These are phyloP conservation scores for Lactifluus echinatus DNA, from an alignment of 768 basidiomycete species.

Conservation along the genomic window DNA sequence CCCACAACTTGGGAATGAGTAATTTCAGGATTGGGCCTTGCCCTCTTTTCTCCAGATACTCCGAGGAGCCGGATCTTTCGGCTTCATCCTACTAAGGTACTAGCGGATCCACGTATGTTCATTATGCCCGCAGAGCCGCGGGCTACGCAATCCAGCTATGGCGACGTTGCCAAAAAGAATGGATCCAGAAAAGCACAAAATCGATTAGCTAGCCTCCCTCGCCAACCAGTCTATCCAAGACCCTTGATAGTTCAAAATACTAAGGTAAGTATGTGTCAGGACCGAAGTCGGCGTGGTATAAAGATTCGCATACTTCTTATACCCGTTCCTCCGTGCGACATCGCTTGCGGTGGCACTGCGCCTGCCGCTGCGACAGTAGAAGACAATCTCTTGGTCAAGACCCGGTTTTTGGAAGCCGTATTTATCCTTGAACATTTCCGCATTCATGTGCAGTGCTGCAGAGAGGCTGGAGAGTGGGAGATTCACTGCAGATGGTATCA, in stretches of 20 bases:
- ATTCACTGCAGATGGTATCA: constrained; percentile 42
- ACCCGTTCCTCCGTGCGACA: constrained; percentile 34
- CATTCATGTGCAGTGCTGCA: constrained; percentile 29
- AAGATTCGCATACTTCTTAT: constrained; percentile 29
- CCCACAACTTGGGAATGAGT: background rate
- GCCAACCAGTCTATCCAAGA: constrained; percentile 84
- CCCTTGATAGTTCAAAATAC: constrained; percentile 63
- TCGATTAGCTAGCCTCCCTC: constrained; percentile 38
- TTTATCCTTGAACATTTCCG: constrained; percentile 26
- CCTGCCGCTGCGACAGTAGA: constrained; percentile 44
- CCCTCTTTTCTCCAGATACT: background rate
- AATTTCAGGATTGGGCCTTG: background rate
- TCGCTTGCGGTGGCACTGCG: constrained; percentile 39
- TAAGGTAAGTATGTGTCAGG: background rate
- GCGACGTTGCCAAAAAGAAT: background rate
- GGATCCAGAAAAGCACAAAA: background rate
- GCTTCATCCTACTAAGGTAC: background rate
- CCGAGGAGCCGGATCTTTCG: background rate
- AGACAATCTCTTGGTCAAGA: constrained; percentile 37
- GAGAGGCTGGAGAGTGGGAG: constrained; percentile 39
- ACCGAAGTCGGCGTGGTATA: no score
- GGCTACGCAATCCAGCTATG: background rate
- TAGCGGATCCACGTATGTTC: background rate
- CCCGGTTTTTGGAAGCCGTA: constrained; percentile 31
- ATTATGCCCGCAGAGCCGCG: constrained; percentile 2